Conservation (phyloP, 148 eudicot species). For the Salicornia ramosissima region DNA sequence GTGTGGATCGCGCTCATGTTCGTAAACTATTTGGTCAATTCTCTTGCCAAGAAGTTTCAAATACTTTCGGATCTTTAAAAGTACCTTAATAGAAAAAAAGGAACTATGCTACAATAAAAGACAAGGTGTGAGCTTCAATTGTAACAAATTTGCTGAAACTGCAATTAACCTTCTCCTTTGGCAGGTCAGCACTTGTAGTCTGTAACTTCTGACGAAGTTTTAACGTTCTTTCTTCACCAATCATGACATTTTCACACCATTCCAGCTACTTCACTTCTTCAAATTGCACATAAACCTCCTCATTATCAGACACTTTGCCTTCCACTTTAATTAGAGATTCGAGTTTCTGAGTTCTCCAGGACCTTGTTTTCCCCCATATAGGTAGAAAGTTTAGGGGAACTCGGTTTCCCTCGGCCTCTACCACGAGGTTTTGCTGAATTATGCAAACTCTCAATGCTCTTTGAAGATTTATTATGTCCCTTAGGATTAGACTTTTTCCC, state of each 20-base stretch:
- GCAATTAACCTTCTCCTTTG: constrained; percentile 79
- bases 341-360: constrained; percentile 47
- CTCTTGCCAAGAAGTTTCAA: constrained; percentile 85
- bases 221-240: constrained; percentile 73
- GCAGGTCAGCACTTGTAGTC: constrained; percentile 83
- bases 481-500: constrained; percentile 54
- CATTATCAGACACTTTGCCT: constrained; percentile 98
- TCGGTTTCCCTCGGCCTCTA: constrained; percentile 52
- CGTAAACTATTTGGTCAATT: constrained; percentile 77
- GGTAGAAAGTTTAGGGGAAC: constrained; percentile 32
- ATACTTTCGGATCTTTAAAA: constrained; percentile 81
- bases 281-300: constrained; percentile 95
- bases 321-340: constrained; percentile 92
- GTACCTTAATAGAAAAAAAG: constrained; percentile 52
- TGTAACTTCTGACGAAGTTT: constrained; percentile 85
- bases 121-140: not conserved
- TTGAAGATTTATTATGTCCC: constrained; percentile 61
- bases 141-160: not conserved
- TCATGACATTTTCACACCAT: constrained; percentile 99
- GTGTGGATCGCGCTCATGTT: constrained; percentile 56
- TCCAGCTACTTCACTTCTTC: constrained; percentile 99
- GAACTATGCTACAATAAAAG: constrained; percentile 8
- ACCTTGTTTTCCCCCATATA: constrained; percentile 43
- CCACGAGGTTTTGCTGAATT: constrained; percentile 38
- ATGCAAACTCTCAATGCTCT: constrained; percentile 39